Base-by-base conservation (phyloP, 345 rosid species). In the Boechera stricta region DNA sequence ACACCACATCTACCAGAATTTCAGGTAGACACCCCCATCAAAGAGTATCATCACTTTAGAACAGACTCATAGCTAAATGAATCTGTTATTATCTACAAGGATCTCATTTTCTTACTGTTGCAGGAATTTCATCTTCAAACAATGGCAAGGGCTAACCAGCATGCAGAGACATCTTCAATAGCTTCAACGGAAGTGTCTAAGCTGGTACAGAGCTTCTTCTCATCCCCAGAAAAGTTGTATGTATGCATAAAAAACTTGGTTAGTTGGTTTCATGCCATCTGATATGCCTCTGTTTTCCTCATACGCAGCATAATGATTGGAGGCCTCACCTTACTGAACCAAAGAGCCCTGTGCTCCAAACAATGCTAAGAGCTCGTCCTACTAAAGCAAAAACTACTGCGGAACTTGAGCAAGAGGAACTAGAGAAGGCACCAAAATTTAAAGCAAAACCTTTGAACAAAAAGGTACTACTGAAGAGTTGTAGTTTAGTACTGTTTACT, bases 111-210 rank as follows among this genome's bases (percentile, higher is more conserved):
- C 66, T 67, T 31, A 73, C 59, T 39, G 21, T 45, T 77, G 74
- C 80, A 96, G 99, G 98, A 96, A 79, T 96, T 96, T 55, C 99
- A 89, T 79, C 72, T 96, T 10, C 82, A 88, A 87, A 96, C 97
- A 67, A 85, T 84, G 84, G 91, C 82, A 35, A 87, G 98, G 78
- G 96, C 97, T 65, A 81, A 73, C 79, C 95, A 87, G 64, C 87
- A 90, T 83, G 86, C 84, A 48, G 99, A 93, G 74, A 84, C 98
- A 26, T 85, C 96, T 64, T 90, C 99, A 45, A 69, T 91, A 6
- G 88, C 90, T 63, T 91, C 96, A 70, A 86, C 91, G 31, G 97
- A 93, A 54, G 85, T 69, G 16, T 84, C 90, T 77, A 90, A 72
- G 77, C 77, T 86, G 94, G 99, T 92, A 69, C 11, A 12, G 16